Evolutionary conservation across 306 rosid species (phyloP), one percentile per base, ranked within the genome.

Genomic region (Boehmeria nivea): DNA sequence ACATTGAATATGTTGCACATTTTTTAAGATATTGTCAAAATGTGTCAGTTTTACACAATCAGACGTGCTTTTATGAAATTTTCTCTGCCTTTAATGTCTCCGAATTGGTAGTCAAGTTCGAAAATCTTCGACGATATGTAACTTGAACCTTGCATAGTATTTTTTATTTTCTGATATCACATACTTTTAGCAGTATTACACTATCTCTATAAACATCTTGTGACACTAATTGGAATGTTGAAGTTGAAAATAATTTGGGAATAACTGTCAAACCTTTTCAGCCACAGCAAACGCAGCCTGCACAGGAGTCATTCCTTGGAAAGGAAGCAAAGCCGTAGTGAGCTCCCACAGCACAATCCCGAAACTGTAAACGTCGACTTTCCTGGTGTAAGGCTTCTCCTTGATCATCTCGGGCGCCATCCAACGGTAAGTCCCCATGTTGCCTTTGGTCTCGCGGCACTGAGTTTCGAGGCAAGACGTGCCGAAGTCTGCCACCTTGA

Each of bases 281-380:
- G 97, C 81, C 57, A 90, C 97, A 12, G 97, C 97, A 78, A 90
- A 90, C 54, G 97, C 97, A 65, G 97, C 95, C 75, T 90, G 97
- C 27, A 90, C 97, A 2, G 97, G 97, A 60, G 97, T 90, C 94
- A 90, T 90, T 64, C 97, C 97, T 74, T 90, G 97, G 53, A 90
- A 90, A 18, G 97, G 97, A 65, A 90, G 95, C 46, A 90, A 60
- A 52, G 90, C 81, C 1, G 97, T 90, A 12, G 94, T 90, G 57
- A 90, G 94, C 71, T 90, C 97, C 97, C 97, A 90, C 45, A 90
- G 83, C 72, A 90, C 95, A 68, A 90, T 90, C 31, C 97, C 97
- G 25, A 90, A 90, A 51, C 97, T 90, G 68, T 90, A 90, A 3
- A 90, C 97, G 65, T 90, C 97, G 57, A 90, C 97, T 55, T 90